Evolutionary conservation across 495 filamentous ascomycete species (phyloP).

Genomic region (Penicillium ucsense): DNA sequence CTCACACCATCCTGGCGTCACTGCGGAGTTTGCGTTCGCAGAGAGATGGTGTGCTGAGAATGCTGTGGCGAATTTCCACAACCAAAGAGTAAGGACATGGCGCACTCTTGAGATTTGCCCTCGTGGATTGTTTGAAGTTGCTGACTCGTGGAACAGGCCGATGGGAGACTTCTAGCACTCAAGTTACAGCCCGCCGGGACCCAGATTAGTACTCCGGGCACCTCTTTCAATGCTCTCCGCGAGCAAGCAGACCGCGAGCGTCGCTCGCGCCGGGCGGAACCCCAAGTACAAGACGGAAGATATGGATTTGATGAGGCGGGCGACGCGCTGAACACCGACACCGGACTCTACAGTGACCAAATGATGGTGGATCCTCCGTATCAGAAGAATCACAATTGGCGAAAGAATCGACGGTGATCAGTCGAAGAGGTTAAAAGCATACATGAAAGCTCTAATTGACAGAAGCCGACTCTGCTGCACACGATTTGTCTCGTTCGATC

Average conservation of each 20-base stretch:
- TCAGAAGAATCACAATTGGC: slow-evolving; percentile 14
- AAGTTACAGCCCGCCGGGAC: slow-evolving; percentile 51
- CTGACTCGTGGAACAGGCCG: slow-evolving; percentile 50
- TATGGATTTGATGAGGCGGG: slow-evolving; percentile 44
- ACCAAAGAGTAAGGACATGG: slow-evolving; percentile 56
- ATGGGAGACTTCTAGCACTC: slow-evolving; percentile 72
- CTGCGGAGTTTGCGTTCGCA: slow-evolving; percentile 76
- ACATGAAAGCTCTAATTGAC: neutral
- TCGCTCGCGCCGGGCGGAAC: slow-evolving; percentile 33
- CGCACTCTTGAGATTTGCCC: neutral
- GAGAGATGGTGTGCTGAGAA: slow-evolving; percentile 69
- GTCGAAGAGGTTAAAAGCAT: neutral
- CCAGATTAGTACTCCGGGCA: slow-evolving; percentile 10
- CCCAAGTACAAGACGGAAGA: slow-evolving; percentile 48
- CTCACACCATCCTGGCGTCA: slow-evolving; percentile 62
- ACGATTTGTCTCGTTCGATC: neutral
- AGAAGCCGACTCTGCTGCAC: neutral
- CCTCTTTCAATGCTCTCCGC: slow-evolving; percentile 34
- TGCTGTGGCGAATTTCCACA: slow-evolving; percentile 76
- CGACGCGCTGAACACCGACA: slow-evolving; percentile 13
- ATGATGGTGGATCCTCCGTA: slow-evolving; percentile 35
- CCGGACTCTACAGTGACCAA: slow-evolving; percentile 31
- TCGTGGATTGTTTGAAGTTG: neutral
- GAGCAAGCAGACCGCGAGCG: slow-evolving; percentile 40
- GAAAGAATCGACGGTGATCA: slow-evolving; percentile 14